Base-by-base conservation (phyloP, 2,329 filamentous ascomycete species). In the Botrytis byssoidea region DNA sequence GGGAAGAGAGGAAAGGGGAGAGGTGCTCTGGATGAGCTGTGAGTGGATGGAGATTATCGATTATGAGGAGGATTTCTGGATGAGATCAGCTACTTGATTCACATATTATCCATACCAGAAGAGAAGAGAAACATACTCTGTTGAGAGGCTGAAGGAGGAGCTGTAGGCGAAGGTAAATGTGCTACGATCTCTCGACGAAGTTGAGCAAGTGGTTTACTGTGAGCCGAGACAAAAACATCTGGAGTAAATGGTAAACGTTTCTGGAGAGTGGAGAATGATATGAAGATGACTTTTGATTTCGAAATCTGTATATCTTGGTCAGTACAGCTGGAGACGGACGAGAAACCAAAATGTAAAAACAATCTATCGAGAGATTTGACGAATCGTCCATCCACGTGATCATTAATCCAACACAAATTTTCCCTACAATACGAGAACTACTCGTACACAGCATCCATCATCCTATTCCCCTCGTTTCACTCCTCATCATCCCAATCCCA, bases 1-100 rank as follows among this genome's bases (percentile, higher is more conserved):
- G 86, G 73, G 88, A 89, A 37, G 90, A 92, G 69, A 96, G 90
- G 80, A 93, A 94, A 73, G 86, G 84, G 22, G 90, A 88, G 16
- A 93, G 85, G 75, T 88, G 86, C 51, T 89, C 85, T 2, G 88
- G 85, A 75, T 86, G 83, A 4, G 84, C 80, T 40, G 87, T 83
- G 6, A 97, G 86, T 6, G 89, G 86, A 80, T 95, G 91, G 22
- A 98, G 88, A 3, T 90, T 90, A 84, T 98, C 95, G 78, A 98
- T 86, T 70, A 98, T 85, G 46, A 98, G 84, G 66, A 98, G 87
- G 48, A 86, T 88, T 81, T 89, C 92, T 95, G 73, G 20, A 48
- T 57, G 55, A 64, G 66, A 42, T 70, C 42, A 70, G 57, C 12
- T 44, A 4, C 37, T 35, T 7, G 2, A 57, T 44, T 40, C 25